phyloP scores from a whole-genome alignment of 495 filamentous ascomycete genomes.

The Penicillium lividum region DNA sequence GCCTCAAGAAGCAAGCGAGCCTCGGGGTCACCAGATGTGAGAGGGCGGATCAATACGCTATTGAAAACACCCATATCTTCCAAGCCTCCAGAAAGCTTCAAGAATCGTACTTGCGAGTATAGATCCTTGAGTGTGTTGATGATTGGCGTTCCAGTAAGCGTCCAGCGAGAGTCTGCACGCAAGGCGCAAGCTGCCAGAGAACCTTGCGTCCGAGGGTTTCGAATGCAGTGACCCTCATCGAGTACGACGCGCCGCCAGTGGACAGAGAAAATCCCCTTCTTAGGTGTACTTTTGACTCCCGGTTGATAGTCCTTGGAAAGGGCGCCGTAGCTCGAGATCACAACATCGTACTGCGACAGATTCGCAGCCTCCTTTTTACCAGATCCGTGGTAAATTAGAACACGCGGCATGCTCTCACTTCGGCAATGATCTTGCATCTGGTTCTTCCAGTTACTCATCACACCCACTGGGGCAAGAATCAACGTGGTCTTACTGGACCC shows the following conservation, averaged over 20 bases:
- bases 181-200: slow-evolving; percentile 67
- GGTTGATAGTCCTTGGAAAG: slow-evolving; percentile 46
- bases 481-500: slow-evolving; percentile 57
- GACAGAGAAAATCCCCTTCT: slow-evolving; percentile 58
- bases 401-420: slow-evolving; percentile 54
- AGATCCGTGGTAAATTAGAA: slow-evolving; percentile 75
- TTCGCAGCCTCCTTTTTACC: slow-evolving; percentile 47
- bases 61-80: slow-evolving; percentile 77
- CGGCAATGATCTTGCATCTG: neutral
- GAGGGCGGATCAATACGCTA: slow-evolving; percentile 67
- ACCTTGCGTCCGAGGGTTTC: slow-evolving; percentile 73
- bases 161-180: slow-evolving; percentile 75
- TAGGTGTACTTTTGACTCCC: slow-evolving; percentile 30
- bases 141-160: slow-evolving; percentile 79
- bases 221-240: slow-evolving; percentile 85
- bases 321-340: slow-evolving; percentile 82
- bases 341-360: slow-evolving; percentile 64
- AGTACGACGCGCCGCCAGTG: slow-evolving; percentile 82
- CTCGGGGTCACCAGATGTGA: slow-evolving; percentile 57
- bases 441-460: slow-evolving; percentile 91
- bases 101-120: slow-evolving; percentile 77
- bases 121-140: slow-evolving; percentile 79
- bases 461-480: slow-evolving; percentile 79
- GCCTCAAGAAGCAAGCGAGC: slow-evolving; percentile 69
- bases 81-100: slow-evolving; percentile 75